Conservation (phyloP, 2,329 filamentous ascomycete genomes). For the Magnaporthiopsis poae region DNA sequence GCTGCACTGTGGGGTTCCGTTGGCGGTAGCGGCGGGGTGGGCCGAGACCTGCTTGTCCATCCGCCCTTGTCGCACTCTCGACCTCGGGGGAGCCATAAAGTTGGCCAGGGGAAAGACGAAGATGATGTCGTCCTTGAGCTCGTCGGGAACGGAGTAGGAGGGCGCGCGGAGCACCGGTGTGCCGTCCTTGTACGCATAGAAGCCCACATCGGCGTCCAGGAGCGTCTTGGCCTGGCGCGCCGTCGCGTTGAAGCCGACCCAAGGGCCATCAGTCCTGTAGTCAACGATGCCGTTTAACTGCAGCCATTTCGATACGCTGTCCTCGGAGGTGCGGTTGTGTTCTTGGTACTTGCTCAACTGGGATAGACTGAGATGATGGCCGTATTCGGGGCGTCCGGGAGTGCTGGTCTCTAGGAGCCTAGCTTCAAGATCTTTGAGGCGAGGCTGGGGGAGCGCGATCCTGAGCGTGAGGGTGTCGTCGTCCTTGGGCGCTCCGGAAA, state of each 20-base stretch:
- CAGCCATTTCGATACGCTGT: conserved; percentile 33
- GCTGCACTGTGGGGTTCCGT: neutral
- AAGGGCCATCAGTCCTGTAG: conserved; percentile 21
- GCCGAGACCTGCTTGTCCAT: neutral
- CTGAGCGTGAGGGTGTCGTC: conserved; percentile 20
- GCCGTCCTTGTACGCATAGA: conserved; percentile 31
- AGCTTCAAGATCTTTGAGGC: conserved; percentile 21
- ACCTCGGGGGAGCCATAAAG: conserved; percentile 35
- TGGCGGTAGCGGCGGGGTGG: neutral
- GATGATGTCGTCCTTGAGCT: conserved; percentile 28
- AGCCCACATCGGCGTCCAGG: conserved; percentile 30
- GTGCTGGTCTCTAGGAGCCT: conserved; percentile 18
- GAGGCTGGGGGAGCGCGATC: conserved; percentile 21
- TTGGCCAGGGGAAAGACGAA: conserved; percentile 40
- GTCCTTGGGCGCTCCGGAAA: conserved; percentile 15
- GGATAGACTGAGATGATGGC: conserved; percentile 24
- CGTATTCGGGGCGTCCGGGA: conserved; percentile 15
- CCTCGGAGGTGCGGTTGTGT: conserved; percentile 24
- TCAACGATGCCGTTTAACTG: conserved; percentile 24
- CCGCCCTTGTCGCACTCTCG: conserved; percentile 10
- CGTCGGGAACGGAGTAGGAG: conserved; percentile 34
- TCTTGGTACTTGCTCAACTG: conserved; percentile 28
- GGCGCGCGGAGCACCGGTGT: conserved; percentile 31
- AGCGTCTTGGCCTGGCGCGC: conserved; percentile 29
- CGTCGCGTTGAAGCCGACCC: conserved; percentile 33